Evolutionary conservation across 768 basidiomycete species (phyloP), one percentile per base, ranked within the genome.

Genomic region (Rhizopogon vulgaris): DNA sequence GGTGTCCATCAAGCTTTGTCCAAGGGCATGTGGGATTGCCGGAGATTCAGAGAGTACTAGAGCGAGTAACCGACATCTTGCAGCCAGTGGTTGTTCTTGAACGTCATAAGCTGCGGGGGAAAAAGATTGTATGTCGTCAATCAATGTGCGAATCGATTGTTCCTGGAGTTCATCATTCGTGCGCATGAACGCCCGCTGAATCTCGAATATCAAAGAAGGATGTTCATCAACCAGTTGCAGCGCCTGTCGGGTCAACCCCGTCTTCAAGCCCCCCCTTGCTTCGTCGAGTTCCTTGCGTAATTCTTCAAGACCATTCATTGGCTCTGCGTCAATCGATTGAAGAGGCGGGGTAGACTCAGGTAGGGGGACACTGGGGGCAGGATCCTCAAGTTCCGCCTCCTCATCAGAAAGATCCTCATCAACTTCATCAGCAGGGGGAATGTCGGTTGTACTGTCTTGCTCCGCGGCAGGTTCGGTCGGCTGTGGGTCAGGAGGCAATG

Each of bases 151-250:
- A 45, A 94, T 75, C 6, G 87, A 85, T 56, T 83, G 72, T 24
- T 78, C 74, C 55, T 85, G 82, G 59, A 84, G 78, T 39, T 74
- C 70, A 42, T 74, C 78, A 49, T 73, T 73, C 10, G 79, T 72
- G 25, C 84, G 83, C 52, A 88, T 78, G 67, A 96, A 94, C 18
- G 90, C 88, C 24, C 78, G 78, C 57, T 87, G 83, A 36, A 96
- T 78, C 63, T 96, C 93, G 63, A 94, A 96, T 38, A 96, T 82
- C 50, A 98, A 79, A 7, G 87, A 84, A 3, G 88, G 83, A 60
- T 94, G 87, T 56, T 89, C 83, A 62, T 96, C 94, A 41, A 95
- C 84, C 28, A 99, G 78, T 10, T 74, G 69, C 51, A 99, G 71
- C 0, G 91, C 86, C 41, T 82, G 83, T 15, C 76, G 73, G 41